Conservation (phyloP, 2,329 filamentous ascomycete species). For the Fusarium keratoplasticum region DNA sequence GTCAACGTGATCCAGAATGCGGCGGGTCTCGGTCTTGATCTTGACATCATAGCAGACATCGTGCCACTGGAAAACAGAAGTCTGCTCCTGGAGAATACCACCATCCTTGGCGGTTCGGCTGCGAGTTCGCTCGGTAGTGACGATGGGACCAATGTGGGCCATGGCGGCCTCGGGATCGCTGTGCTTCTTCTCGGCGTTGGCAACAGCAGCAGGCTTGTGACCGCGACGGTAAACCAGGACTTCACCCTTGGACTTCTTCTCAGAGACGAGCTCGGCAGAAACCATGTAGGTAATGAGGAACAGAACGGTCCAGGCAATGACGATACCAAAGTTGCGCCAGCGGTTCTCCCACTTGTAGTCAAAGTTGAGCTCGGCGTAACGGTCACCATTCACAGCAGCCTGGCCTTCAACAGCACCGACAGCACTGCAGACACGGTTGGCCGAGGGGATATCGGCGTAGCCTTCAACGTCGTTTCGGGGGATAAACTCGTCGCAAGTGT, state of each 20-base stretch:
- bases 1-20: slow-evolving; percentile 86
- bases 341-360: slow-evolving; percentile 68
- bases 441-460: slow-evolving; percentile 40
- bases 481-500: slow-evolving; percentile 61
- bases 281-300: slow-evolving; percentile 72
- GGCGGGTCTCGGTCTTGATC: slow-evolving; percentile 80
- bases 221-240: slow-evolving; percentile 80
- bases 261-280: slow-evolving; percentile 73
- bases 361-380: slow-evolving; percentile 58
- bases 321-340: slow-evolving; percentile 79
- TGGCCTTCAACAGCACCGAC: slow-evolving; percentile 60
- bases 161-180: slow-evolving; percentile 68
- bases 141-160: slow-evolving; percentile 61
- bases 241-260: slow-evolving; percentile 79
- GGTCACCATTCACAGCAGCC: slow-evolving; percentile 57
- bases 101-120: slow-evolving; percentile 53
- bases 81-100: slow-evolving; percentile 66
- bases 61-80: slow-evolving; percentile 86
- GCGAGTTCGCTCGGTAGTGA: slow-evolving; percentile 57
- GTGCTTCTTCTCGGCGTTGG: slow-evolving; percentile 70
- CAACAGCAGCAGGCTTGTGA: slow-evolving; percentile 68
- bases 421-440: slow-evolving; percentile 57
- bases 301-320: slow-evolving; percentile 73
- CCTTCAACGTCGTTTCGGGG: slow-evolving; percentile 48
- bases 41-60: slow-evolving; percentile 82